A percentile compares a stretch with the other conserved stretches of the same genome.
phyloP scores from a whole-genome alignment of 352 stramenopile species.

The Globisporangium nodosum region DNA sequence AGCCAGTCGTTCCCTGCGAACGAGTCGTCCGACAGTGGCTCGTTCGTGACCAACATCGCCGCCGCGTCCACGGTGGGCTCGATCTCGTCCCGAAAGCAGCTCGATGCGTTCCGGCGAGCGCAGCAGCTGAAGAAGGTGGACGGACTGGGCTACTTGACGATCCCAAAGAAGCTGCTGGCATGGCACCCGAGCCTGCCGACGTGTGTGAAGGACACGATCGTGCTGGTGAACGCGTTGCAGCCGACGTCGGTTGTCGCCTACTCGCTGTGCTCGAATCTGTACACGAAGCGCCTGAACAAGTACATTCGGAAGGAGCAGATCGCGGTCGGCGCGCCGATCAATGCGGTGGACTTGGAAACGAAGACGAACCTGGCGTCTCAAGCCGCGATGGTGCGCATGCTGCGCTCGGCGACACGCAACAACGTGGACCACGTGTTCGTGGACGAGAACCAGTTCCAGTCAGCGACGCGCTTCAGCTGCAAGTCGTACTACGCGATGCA shows the following conservation, averaged over 20 bases:
- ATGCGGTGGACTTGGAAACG: slow-evolving; percentile 18
- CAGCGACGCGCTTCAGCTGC: slow-evolving; percentile 74
- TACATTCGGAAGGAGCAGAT: slow-evolving; percentile 63
- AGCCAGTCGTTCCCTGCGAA: slow-evolving; percentile 66
- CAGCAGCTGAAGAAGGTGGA: slow-evolving; percentile 60
- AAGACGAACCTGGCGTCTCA: slow-evolving; percentile 13
- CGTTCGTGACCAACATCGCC: slow-evolving; percentile 24
- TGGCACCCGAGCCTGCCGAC: slow-evolving; percentile 77
- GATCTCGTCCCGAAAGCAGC: slow-evolving; percentile 44
- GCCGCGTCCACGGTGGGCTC: slow-evolving; percentile 63
- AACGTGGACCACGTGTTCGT: slow-evolving; percentile 85
- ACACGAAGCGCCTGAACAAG: slow-evolving; percentile 67
- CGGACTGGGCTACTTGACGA: slow-evolving; percentile 59
- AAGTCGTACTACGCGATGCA: slow-evolving; percentile 89
- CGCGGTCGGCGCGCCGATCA: slow-evolving; percentile 26
- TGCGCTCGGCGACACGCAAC: slow-evolving; percentile 61
- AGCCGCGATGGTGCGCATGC: slow-evolving; percentile 50
- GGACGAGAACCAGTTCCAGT: slow-evolving; percentile 84
- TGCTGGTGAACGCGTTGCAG: slow-evolving; percentile 76
- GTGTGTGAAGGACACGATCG: slow-evolving; percentile 62
- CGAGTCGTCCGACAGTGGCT: slow-evolving; percentile 36
- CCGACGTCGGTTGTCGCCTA: slow-evolving; percentile 84
- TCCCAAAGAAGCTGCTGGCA: slow-evolving; percentile 73
- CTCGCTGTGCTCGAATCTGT: slow-evolving; percentile 78
- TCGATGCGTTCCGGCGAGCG: slow-evolving; percentile 62